Percentiles rank a stretch among this genome's conserved stretches.
Evolutionary conservation across 202 grass and related monocot species (phyloP).

Genomic region (Musa balbisiana): DNA sequence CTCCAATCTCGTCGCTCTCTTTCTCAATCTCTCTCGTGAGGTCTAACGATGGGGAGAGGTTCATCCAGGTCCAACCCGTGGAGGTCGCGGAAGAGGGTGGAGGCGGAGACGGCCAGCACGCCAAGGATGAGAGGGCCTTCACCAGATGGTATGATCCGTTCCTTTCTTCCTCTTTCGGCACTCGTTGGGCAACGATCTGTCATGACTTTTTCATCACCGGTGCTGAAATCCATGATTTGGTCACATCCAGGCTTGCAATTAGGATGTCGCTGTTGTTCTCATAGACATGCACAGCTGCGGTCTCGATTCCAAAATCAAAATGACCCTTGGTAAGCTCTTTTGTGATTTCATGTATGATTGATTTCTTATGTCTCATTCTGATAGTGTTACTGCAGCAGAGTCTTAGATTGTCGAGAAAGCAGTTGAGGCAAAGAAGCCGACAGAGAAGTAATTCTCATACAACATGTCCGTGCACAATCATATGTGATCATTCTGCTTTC

Average conservation of each 20-base stretch:
- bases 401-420: slow-evolving; percentile 64
- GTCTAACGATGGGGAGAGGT: slow-evolving; percentile 26
- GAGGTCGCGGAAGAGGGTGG: slow-evolving; percentile 28
- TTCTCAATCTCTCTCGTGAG: background rate
- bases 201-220: background rate
- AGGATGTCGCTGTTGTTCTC: slow-evolving; percentile 70
- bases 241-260: slow-evolving; percentile 64
- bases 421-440: slow-evolving; percentile 36
- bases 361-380: background rate
- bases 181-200: background rate
- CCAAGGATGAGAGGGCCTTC: slow-evolving; percentile 57
- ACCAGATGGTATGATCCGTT: slow-evolving; percentile 35
- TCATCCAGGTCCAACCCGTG: slow-evolving; percentile 20
- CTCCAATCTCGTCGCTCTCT: background rate
- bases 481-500: background rate
- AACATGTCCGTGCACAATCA: background rate
- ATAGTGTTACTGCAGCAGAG: slow-evolving; percentile 28
- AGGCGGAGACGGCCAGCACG: slow-evolving; percentile 38
- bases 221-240: slow-evolving; percentile 4
- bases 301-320: slow-evolving; percentile 59
- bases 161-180: background rate
- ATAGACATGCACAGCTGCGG: slow-evolving; percentile 92
- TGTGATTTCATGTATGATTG: background rate
- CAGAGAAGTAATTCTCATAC: slow-evolving; percentile 21
- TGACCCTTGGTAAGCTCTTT: slow-evolving; percentile 32